phyloP scores from a whole-genome alignment of 176 grass and related monocot species.

The Areca catechu region DNA sequence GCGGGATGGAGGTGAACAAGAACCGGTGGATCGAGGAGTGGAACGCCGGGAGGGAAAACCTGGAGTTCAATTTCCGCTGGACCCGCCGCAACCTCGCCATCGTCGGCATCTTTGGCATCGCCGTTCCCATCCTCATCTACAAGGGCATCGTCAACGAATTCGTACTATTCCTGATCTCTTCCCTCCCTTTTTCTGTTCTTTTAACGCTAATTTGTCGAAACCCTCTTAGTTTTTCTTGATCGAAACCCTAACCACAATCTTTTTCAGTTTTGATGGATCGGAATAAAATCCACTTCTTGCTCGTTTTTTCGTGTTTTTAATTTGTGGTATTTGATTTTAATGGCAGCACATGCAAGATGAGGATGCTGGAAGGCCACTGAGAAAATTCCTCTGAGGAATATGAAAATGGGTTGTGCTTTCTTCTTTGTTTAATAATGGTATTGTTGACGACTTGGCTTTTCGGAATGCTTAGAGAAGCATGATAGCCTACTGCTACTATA shows the following conservation, averaged over 20 bases:
- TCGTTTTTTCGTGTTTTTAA: too few relatives aligned
- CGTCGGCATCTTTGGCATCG: conserved; percentile 73
- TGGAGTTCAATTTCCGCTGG: conserved; percentile 71
- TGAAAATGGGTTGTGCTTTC: not conserved
- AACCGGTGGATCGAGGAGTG: conserved; percentile 77
- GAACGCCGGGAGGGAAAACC: conserved; percentile 56
- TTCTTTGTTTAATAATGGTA: conserved; percentile 3
- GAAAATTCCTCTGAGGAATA: conserved; percentile 71
- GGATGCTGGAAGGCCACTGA: conserved; percentile 61
- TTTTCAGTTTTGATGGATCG: too few relatives aligned
- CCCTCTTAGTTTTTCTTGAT: too few relatives aligned
- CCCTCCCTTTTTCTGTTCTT: not conserved
- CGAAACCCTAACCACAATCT: too few relatives aligned
- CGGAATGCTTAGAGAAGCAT: too few relatives aligned
- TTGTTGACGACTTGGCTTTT: too few relatives aligned
- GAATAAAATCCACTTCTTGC: too few relatives aligned
- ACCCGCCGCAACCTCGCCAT: conserved; percentile 54
- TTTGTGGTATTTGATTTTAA: conserved; percentile 5
- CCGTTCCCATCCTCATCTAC: conserved; percentile 66
- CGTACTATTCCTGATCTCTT: conserved; percentile 21
- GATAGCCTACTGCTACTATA: too few relatives aligned
- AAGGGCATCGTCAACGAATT: conserved; percentile 80
- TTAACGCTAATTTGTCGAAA: not conserved
- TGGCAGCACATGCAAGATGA: conserved; percentile 99
- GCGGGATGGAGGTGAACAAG: conserved; percentile 83